Evolutionary conservation across 768 basidiomycete species (phyloP), one percentile per base, ranked within the genome.

Genomic region (Boletellus sp.): DNA sequence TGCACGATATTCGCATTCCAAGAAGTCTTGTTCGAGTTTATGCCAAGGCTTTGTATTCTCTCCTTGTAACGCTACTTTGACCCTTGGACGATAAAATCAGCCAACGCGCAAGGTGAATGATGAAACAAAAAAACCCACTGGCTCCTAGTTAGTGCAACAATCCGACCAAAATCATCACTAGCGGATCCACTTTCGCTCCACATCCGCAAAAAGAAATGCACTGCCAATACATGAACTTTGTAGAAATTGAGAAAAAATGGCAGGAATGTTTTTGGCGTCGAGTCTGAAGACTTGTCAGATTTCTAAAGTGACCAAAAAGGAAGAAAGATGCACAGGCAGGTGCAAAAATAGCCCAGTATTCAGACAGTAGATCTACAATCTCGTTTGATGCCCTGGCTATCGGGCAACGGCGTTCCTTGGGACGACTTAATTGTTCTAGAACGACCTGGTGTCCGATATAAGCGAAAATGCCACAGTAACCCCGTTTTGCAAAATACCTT

Each of bases 101-200:
- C 44, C 48, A 48, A 53, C 34, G 32, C 13, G 50, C 32, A 39
- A 26, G 32, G 12, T 12, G 36, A 23, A 22, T 20, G 19, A 28
- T 6, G 31, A 17, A 9, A 38, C 35, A 40, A 44, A 40, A 44
- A 37, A 35, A 82, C 87, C 54, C 66, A 91, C 89, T 94, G 93
- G 77, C 89, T 91, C 45, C 82, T 81, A 32, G 86, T 84, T 17
- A 94, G 73, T 6, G 83, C 85, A 31, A 80, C 78, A 10, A 95
- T 83, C 10, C 94, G 83, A 32, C 78, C 74, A 55, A 93, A 91
- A 68, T 95, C 93, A 17, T 75, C 83, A 12, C 67, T 61, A 4
- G 85, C 82, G 1, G 93, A 87, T 12, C 85, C 84, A 59, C 87
- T 89, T 64, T 95, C 93, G 57, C 77, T 80, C 91, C 90, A 95